Evolutionary conservation across 257 asterid species (phyloP).

Genomic region (Salvia splendens): DNA sequence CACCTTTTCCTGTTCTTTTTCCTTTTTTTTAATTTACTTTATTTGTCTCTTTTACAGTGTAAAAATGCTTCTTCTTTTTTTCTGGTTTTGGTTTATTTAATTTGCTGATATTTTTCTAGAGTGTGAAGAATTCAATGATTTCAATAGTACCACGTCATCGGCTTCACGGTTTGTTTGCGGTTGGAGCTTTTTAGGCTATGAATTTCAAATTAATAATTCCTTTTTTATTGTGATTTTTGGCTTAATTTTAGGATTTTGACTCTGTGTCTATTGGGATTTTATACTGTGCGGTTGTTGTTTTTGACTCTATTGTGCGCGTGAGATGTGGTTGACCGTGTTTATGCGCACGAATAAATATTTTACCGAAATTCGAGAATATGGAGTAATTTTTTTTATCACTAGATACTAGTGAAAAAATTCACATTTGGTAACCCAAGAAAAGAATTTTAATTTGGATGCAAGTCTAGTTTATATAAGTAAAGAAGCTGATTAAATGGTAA

Average conservation of each 20-base stretch:
- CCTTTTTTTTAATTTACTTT: background rate
- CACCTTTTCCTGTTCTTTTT: background rate
- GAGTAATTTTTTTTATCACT: background rate
- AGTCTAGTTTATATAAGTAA: background rate
- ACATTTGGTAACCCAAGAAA: background rate
- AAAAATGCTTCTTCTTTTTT: too few species aligned
- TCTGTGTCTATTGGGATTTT: background rate
- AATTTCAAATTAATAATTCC: background rate
- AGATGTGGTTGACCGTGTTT: background rate
- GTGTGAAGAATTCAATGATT: conserved; percentile 32
- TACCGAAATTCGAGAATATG: background rate
- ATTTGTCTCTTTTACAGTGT: background rate
- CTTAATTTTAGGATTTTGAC: conserved; percentile 36
- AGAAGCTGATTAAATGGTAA: background rate
- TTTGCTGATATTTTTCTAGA: conserved; percentile 24
- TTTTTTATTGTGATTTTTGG: background rate
- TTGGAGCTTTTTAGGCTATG: background rate
- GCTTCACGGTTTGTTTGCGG: conserved; percentile 32
- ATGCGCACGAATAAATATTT: background rate
- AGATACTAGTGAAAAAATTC: background rate
- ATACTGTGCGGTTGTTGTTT: background rate
- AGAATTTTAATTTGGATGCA: background rate
- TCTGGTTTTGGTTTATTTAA: conserved; percentile 4
- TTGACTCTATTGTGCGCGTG: conserved; percentile 12
- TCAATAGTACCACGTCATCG: conserved; percentile 43